Evolutionary conservation across 2,329 filamentous ascomycete species (phyloP).

Genomic region (Tolypocladium endophyticum): DNA sequence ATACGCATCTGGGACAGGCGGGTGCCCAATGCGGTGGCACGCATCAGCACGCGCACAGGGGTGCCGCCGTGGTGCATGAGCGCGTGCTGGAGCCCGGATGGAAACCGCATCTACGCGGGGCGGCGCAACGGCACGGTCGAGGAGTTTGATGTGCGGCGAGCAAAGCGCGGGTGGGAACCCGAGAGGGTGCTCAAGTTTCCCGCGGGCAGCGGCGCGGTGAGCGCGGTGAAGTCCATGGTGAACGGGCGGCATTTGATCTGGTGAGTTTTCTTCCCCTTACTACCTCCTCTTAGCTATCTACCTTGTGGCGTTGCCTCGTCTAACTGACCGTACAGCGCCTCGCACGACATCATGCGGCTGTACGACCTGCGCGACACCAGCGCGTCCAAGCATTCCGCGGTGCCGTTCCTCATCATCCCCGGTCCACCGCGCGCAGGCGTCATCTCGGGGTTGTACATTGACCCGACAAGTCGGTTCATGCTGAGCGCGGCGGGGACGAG

Average conservation of each 20-base stretch:
- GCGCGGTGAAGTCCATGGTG: conserved; percentile 78
- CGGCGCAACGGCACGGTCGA: conserved; percentile 87
- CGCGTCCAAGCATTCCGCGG: conserved; percentile 60
- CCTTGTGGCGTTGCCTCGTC: neutral
- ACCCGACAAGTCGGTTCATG: conserved; percentile 83
- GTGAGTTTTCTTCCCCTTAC: conserved; percentile 21
- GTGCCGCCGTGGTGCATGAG: conserved; percentile 97
- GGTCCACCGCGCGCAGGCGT: conserved; percentile 76
- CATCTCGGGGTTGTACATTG: conserved; percentile 76
- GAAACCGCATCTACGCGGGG: conserved; percentile 90
- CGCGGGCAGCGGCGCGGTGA: conserved; percentile 79
- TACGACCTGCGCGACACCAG: conserved; percentile 72
- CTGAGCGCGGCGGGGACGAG: conserved; percentile 83
- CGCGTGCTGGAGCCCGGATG: conserved; percentile 90
- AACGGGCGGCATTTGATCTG: conserved; percentile 90
- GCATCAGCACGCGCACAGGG: conserved; percentile 61
- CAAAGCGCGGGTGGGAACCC: conserved; percentile 54
- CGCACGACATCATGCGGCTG: conserved; percentile 83
- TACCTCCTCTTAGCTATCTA: neutral
- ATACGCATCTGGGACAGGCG: conserved; percentile 91
- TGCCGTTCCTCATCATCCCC: conserved; percentile 93
- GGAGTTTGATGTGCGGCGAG: conserved; percentile 81
- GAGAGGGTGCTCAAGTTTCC: conserved; percentile 80
- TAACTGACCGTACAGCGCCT: conserved; percentile 47
- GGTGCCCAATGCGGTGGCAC: conserved; percentile 64